Percentiles rank a stretch among this genome's conserved stretches.
Evolutionary conservation across 169 alveolate species (phyloP).

Genomic region (Cryptosporidium xiaoi): DNA sequence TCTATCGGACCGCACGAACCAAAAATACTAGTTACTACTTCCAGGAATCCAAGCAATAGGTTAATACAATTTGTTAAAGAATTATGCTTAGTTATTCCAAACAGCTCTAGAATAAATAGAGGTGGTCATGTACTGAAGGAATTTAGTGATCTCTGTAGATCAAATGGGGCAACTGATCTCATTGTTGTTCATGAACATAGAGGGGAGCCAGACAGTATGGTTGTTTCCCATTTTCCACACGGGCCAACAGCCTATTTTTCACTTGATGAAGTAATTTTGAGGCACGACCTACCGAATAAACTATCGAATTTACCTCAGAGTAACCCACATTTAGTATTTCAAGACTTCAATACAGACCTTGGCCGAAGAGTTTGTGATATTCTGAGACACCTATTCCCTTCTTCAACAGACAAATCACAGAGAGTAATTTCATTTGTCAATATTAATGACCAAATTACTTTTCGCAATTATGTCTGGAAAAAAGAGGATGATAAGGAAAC

Average conservation of each 20-base stretch:
- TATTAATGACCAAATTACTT: conserved; percentile 90
- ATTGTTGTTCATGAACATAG: conserved; percentile 93
- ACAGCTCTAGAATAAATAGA: conserved; percentile 95
- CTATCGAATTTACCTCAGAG: conserved; percentile 95
- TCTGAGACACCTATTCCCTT: conserved; percentile 92
- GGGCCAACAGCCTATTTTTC: conserved; percentile 99
- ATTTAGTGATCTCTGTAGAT: conserved; percentile 91
- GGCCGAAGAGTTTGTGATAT: conserved; percentile 94
- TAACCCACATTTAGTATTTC: conserved; percentile 96
- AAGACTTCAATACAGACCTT: conserved; percentile 89
- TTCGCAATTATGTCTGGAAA: conserved; percentile 93
- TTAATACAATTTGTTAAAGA: conserved; percentile 95
- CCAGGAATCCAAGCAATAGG: conserved; percentile 94
- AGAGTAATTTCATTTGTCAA: conserved; percentile 92
- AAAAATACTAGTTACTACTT: conserved; percentile 95
- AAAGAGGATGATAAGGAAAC: conserved; percentile 82
- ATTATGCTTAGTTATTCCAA: conserved; percentile 93
- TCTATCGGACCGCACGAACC: conserved; percentile 92
- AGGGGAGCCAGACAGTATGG: conserved; percentile 98
- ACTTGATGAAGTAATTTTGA: conserved; percentile 92
- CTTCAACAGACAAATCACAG: conserved; percentile 87
- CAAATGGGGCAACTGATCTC: conserved; percentile 94
- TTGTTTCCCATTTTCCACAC: conserved; percentile 97
- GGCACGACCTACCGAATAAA: conserved; percentile 97
- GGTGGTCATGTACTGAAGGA: conserved; percentile 96